Conservation (phyloP, 169 alveolate species). For the Perkinsus olseni region DNA sequence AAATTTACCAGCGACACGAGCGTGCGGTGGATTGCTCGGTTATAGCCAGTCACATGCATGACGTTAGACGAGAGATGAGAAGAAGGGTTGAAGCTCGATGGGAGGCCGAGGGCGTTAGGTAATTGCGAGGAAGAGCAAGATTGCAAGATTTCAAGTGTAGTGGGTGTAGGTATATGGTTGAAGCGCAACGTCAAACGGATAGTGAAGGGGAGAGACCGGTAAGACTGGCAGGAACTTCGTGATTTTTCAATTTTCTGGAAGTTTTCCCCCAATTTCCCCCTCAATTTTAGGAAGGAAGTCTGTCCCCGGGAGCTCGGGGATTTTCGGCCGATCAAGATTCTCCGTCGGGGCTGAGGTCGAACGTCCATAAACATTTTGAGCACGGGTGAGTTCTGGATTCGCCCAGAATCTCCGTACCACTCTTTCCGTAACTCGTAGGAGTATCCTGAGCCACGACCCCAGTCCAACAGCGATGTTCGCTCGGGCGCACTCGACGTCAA, state of each 20-base stretch:
- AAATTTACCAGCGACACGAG: not conserved
- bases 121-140: not conserved
- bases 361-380: not conserved
- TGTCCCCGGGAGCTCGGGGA: not conserved
- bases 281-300: not conserved
- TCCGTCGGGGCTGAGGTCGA: not conserved
- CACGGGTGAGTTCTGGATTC: not conserved
- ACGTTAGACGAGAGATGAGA: not conserved
- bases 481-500: not conserved
- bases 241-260: too few species aligned
- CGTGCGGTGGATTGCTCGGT: not conserved
- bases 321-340: not conserved
- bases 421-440: not conserved
- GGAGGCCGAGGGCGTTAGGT: not conserved
- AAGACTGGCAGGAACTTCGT: not conserved
- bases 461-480: not conserved
- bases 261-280: too few species aligned
- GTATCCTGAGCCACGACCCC: not conserved
- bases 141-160: not conserved
- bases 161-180: not conserved
- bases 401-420: not conserved
- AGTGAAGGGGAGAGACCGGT: not conserved
- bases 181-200: not conserved
- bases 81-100: not conserved
- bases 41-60: not conserved